Evolutionary conservation across 75 land plant genomes (phyloP).

Genomic region (Pinus albicaulis): DNA sequence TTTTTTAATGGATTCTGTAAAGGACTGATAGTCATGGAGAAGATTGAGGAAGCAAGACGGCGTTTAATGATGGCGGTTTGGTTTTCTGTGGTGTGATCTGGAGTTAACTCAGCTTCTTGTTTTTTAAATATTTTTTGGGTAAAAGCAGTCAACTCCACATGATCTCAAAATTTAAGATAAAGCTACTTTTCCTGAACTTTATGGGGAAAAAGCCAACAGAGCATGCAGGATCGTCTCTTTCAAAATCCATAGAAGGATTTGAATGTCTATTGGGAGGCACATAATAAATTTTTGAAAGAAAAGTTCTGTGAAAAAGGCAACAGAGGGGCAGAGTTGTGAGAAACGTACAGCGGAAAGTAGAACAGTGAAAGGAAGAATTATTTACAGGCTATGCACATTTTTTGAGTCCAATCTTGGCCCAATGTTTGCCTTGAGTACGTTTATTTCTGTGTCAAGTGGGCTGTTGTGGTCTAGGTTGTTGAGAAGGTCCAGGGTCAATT

Average conservation of each 20-base stretch:
- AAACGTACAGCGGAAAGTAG: not conserved
- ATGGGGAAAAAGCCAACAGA: not conserved
- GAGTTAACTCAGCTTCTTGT: not conserved
- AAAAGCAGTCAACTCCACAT: not conserved
- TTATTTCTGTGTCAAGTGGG: too few relatives aligned
- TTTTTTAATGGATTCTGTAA: slow-evolving; percentile 1
- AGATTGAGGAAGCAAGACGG: too few relatives aligned
- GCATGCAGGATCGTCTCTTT: not conserved
- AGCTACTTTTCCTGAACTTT: slow-evolving; percentile 2
- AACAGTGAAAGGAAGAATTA: too few relatives aligned
- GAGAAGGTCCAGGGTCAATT: too few relatives aligned
- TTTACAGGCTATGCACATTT: too few relatives aligned
- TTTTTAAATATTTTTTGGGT: not conserved
- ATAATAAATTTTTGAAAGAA: not conserved
- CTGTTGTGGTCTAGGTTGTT: too few relatives aligned
- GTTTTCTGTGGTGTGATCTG: not conserved
- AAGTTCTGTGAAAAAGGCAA: not conserved
- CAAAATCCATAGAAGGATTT: not conserved
- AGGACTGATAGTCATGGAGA: not conserved
- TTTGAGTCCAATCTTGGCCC: too few relatives aligned
- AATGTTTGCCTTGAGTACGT: too few relatives aligned
- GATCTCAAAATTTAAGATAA: slow-evolving; percentile 4
- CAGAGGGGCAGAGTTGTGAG: not conserved
- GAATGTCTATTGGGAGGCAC: not conserved
- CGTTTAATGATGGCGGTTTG: slow-evolving; percentile 1